These are phyloP conservation scores for Phytopythium kandeliae DNA, from an alignment of 352 stramenopile genomes.

Conservation along the genomic window DNA sequence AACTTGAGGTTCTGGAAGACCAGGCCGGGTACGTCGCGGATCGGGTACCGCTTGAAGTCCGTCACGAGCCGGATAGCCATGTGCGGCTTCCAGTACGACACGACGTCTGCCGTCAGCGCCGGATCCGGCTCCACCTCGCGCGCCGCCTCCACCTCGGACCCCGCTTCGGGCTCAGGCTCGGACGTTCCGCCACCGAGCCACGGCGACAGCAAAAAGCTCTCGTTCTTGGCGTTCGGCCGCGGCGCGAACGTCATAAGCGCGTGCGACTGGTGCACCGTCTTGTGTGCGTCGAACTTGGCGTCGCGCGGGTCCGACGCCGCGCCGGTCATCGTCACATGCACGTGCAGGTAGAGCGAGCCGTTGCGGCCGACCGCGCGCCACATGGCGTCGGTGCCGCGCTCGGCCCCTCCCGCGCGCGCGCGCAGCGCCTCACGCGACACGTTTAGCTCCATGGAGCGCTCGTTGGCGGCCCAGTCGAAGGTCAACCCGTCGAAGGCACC, in stretches of 20 bases:
- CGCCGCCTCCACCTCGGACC: slow-evolving; percentile 1
- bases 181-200: slow-evolving; percentile 16
- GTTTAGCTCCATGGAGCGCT: slow-evolving; percentile 40
- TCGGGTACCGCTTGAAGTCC: slow-evolving; percentile 62
- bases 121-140: slow-evolving; percentile 12
- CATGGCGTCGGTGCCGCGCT: not conserved
- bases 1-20: slow-evolving; percentile 70
- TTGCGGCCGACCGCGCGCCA: slow-evolving; percentile 47
- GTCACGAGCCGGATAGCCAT: slow-evolving; percentile 69
- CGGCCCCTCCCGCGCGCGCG: slow-evolving; percentile 3
- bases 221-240: slow-evolving; percentile 55
- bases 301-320: slow-evolving; percentile 38
- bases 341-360: slow-evolving; percentile 58
- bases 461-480: slow-evolving; percentile 71
- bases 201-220: slow-evolving; percentile 38
- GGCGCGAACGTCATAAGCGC: slow-evolving; percentile 50
- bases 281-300: slow-evolving; percentile 40
- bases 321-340: slow-evolving; percentile 57
- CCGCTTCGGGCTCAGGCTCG: slow-evolving; percentile 1
- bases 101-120: slow-evolving; percentile 23
- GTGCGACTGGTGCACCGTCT: slow-evolving; percentile 62
- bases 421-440: slow-evolving; percentile 25
- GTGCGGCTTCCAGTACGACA: slow-evolving; percentile 76
- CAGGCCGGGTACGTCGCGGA: slow-evolving; percentile 57
- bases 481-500: slow-evolving; percentile 48